These are phyloP conservation scores for Litsea cubeba DNA, from an alignment of 164 flowering plant species.

Conservation along the genomic window DNA sequence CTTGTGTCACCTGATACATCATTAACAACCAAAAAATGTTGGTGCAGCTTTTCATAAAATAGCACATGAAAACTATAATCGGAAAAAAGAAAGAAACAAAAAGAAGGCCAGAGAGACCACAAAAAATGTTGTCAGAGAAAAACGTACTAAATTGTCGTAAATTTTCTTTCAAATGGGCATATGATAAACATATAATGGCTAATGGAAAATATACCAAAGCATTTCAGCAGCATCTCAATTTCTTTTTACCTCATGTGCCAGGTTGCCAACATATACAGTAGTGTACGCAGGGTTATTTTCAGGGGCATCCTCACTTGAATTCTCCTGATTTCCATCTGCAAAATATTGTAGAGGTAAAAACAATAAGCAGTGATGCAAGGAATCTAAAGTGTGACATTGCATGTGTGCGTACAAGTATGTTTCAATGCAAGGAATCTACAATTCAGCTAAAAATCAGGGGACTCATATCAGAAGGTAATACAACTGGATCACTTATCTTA, in stretches of 20 bases:
- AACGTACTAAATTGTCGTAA: no score
- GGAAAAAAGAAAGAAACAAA: no score
- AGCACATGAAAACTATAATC: neutral
- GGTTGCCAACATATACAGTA: constrained; percentile 96
- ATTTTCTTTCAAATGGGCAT: neutral
- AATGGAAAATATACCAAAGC: neutral
- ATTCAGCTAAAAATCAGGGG: neutral
- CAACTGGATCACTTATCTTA: neutral
- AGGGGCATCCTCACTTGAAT: constrained; percentile 63
- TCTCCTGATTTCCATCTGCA: constrained; percentile 81
- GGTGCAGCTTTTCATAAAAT: neutral
- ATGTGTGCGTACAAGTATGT: neutral
- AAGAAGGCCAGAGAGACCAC: no score
- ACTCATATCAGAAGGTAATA: neutral
- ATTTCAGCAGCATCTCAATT: neutral
- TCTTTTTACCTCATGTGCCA: constrained; percentile 75
- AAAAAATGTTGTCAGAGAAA: no score
- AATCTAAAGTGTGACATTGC: neutral
- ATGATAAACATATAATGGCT: neutral
- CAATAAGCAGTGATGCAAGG: neutral
- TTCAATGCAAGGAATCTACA: neutral
- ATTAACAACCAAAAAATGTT: neutral
- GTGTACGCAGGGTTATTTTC: constrained; percentile 90
- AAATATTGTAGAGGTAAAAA: constrained; percentile 1
- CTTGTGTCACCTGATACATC: constrained; percentile 69